Evolutionary conservation across 2,329 filamentous ascomycete species (phyloP), one percentile per base, ranked within the genome.

Genomic region (Phaeosphaeria sp.): DNA sequence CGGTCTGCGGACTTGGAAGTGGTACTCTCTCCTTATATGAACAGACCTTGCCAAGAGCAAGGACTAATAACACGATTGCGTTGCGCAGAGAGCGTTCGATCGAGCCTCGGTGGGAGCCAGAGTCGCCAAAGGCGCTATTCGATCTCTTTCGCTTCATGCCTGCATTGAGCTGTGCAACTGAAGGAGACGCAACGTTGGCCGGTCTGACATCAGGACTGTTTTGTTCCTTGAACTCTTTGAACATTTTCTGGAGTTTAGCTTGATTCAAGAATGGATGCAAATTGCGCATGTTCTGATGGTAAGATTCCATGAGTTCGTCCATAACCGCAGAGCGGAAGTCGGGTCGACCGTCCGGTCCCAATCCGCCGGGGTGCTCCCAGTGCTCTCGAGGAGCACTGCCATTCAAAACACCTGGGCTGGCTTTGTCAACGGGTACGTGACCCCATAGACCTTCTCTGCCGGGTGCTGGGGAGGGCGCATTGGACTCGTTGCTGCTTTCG

Each of bases 11-110:
- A 2, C 81, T 82, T 18, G 85, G 84, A 11, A 89, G 68, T 1
- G 44, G 44, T 17, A 15, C 22, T 18, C 80, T 79, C 3, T 79
- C 72, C 45, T 80, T 79, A 57, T 83, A 78, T 57, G 82, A 76
- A 67, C 91, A 94, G 13, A 98, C 90, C 70, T 92, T 93, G 18
- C 95, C 95, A 6, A 99, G 80, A 0, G 94, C 94, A 53, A 98
- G 82, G 1, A 97, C 87, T 3, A 94, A 82, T 2, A 97, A 83
- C 1, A 97, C 86, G 40, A 98, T 83, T 0, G 93, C 93, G 65
- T 91, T 96, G 68, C 74, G 60, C 73, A 81, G 60, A 60, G 59
- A 78, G 61, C 67, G 63, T 53, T 75, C 66, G 52, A 71, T 67
- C 36, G 63, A 64, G 6, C 63, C 65, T 44, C 59, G 63, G n/a